Base-by-base conservation (phyloP, 352 stramenopile genomes). In the Pythium biforme region DNA sequence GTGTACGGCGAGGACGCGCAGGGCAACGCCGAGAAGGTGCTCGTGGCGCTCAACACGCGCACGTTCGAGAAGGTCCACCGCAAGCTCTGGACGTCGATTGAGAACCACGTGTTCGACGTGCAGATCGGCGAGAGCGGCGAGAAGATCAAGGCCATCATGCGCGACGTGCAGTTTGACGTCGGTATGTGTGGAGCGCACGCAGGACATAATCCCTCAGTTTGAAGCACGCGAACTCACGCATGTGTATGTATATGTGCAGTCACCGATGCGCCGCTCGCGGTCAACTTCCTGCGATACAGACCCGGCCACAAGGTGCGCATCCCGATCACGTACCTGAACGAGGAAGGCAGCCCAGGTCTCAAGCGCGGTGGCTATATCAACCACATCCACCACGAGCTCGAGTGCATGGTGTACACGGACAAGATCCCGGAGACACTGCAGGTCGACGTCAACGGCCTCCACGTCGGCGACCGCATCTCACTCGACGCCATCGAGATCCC, bases 311-410 rank as follows among this genome's bases (percentile, higher is more conserved):
- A 87, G 39, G 82, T 98, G 29, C 84, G 84, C 39, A 96, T 98
- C 63, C 95, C 95, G 27, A 85, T 98, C 61, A 84, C 76, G 53
- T 95, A 95, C 69, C 66, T 97, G 60, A 98, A 98, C 65, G 81
- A 97, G 56, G 94, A 98, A 80, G 88, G 94, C 51, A 95, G 79
- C 34, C 91, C 90, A 14, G 93, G 92, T n/a, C 85, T 98, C 72
- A 98, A 98, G 79, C 84, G 90, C 31, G 92, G 94, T 64, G 93
- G 93, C 37, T 98, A 94, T 69, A 97, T 98, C 69, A 96, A 94
- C 78, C 79, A 93, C 76, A 93, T 96, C 55, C 64, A 89, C 73
- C 85, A 94, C 67, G 73, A 91, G 46, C 80, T 96, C 52, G 81
- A 92, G 58, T 96, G 87, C 74, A 73, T 62, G 59, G 78, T 90